Percentiles rank a stretch among this genome's conserved stretches.
Conservation (phyloP, 495 filamentous ascomycete genomes). For the Lasiosphaeria miniovina region DNA sequence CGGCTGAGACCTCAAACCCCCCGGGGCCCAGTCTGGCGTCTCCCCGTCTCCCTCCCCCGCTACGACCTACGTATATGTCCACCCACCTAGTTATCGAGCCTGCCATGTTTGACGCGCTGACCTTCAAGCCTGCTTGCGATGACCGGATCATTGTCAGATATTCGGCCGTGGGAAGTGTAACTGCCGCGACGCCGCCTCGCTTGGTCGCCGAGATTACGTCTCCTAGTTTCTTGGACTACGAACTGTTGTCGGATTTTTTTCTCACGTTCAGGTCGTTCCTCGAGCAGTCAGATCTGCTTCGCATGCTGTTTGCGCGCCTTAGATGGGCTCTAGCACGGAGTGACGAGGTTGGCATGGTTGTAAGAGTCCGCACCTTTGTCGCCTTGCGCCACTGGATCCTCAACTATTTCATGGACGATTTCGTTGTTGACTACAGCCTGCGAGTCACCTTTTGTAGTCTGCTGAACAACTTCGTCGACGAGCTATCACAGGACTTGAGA, state of each 20-base stretch:
- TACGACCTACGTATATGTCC: slow-evolving; percentile 41
- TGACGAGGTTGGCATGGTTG: slow-evolving; percentile 85
- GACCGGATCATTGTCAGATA: slow-evolving; percentile 83
- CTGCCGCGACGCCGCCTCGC: slow-evolving; percentile 84
- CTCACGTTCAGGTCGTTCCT: slow-evolving; percentile 89
- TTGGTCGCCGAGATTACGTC: slow-evolving; percentile 98
- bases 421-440: slow-evolving; percentile 76
- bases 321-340: slow-evolving; percentile 79
- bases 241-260: slow-evolving; percentile 97
- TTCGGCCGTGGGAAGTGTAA: slow-evolving; percentile 68
- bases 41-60: slow-evolving; percentile 23
- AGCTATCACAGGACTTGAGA: slow-evolving; percentile 39
- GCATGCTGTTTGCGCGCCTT: slow-evolving; percentile 78
- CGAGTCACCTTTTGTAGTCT: slow-evolving; percentile 76
- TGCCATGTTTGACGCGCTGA: slow-evolving; percentile 75
- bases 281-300: slow-evolving; percentile 68
- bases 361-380: slow-evolving; percentile 92
- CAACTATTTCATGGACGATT: slow-evolving; percentile 97
- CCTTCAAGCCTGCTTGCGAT: slow-evolving; percentile 66
- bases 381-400: slow-evolving; percentile 96
- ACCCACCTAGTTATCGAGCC: slow-evolving; percentile 50
- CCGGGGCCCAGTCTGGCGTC: slow-evolving; percentile 19
- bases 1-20: slow-evolving; percentile 20
- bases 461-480: slow-evolving; percentile 71
- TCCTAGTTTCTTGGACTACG: slow-evolving; percentile 92